Evolutionary conservation across 2,329 filamentous ascomycete genomes (phyloP), one percentile per base, ranked within the genome.

Genomic region (Pseudogymnoascus sp.): DNA sequence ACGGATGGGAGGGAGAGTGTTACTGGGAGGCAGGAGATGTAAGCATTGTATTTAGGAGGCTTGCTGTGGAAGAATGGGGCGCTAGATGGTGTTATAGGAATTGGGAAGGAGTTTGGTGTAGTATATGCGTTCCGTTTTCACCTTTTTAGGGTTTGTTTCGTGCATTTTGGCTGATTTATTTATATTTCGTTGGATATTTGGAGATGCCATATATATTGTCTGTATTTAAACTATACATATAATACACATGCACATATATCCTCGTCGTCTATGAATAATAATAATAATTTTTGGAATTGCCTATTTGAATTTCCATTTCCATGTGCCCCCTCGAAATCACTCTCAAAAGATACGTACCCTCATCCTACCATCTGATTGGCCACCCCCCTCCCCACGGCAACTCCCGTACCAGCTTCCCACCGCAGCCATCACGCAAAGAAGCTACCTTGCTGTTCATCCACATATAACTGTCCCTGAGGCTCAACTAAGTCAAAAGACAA

Each of bases 371-470:
- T 27, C 6, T 51, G 44, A 51, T 51, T 51, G 44, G 44, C 27
- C 44, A 51, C 27, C 13, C 27, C 44, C 44, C 27, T 51, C 44
- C 13, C 44, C 8, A n/a, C 44, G 44, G 44, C 44, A 51, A 51
- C 44, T 51, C 44, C 44, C 44, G 44, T 31, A 51, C 27, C 44
- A 51, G 44, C 44, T 51, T 31, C 44, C 44, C 9, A 51, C 44
- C 9, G 8, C n/a, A 10, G 27, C 27, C 8, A 15, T 27, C 44
- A 51, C 44, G 27, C 44, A 51, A 51, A 51, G 27, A 51, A 51
- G 44, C 44, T 51, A 51, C 44, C 44, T 51, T 51, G 27, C 44
- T 51, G 44, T 51, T 51, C 44, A 51, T 51, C 27, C 27, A n/a
- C 44, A 31, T 51, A 51, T 51, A 51, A 10, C 44, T 21, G 44